Conservation (phyloP, 2,329 filamentous ascomycete species). For the Purpureocillium lavendulum region DNA sequence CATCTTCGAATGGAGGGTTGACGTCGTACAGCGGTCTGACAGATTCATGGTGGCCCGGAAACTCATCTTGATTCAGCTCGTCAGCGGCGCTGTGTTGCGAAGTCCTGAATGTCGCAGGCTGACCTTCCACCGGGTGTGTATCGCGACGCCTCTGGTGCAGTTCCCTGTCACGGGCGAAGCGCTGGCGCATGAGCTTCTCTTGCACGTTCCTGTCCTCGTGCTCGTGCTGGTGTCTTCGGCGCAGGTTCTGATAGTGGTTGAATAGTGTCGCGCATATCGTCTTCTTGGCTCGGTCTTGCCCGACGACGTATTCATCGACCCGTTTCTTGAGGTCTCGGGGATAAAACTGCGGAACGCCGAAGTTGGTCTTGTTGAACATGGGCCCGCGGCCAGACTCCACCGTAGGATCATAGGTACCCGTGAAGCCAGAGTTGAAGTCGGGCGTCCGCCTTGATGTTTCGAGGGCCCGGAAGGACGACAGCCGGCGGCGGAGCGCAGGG, state of each 20-base stretch:
- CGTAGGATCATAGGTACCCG: conserved; percentile 49
- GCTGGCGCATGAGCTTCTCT: conserved; percentile 63
- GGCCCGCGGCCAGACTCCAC: conserved; percentile 46
- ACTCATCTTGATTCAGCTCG: conserved; percentile 41
- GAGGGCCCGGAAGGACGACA: conserved; percentile 14
- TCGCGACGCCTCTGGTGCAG: conserved; percentile 45
- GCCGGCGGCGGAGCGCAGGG: conserved; percentile 8
- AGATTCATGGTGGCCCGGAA: conserved; percentile 41
- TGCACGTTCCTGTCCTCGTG: conserved; percentile 47
- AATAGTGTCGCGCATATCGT: conserved; percentile 88
- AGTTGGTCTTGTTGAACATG: conserved; percentile 49
- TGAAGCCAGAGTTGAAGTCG: conserved; percentile 50
- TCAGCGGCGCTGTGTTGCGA: conserved; percentile 11
- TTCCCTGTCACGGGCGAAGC: conserved; percentile 60
- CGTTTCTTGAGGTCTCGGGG: conserved; percentile 73
- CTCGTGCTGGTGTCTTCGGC: conserved; percentile 71
- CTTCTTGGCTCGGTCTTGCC: conserved; percentile 91
- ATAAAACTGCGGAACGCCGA: conserved; percentile 56
- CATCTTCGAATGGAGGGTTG: conserved; percentile 16
- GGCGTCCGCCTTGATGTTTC: conserved; percentile 30
- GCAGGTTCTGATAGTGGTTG: conserved; percentile 89
- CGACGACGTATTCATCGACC: conserved; percentile 92
- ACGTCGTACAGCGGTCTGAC: conserved; percentile 31
- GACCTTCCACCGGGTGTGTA: conserved; percentile 73
- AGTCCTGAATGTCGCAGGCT: conserved; percentile 13